A percentile compares a stretch with the other conserved stretches of the same genome.
Conservation (phyloP, 2,329 filamentous ascomycete species). For the Alternaria longipes region DNA sequence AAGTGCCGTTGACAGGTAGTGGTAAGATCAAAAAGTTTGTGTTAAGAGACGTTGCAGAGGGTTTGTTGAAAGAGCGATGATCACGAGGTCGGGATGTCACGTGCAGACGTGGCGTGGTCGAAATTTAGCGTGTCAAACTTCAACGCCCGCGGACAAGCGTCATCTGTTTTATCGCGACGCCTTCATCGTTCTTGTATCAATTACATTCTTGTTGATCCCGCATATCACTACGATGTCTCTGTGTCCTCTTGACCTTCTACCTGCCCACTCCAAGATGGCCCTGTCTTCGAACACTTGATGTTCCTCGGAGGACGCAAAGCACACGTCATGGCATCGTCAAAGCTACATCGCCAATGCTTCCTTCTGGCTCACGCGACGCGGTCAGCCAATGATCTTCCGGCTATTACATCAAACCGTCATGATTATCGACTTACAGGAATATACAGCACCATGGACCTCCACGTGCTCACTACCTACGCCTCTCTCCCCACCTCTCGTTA, state of each 20-base stretch:
- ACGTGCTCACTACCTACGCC: slow-evolving; percentile 15
- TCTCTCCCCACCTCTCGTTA: neutral
- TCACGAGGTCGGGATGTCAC: neutral
- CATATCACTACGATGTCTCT: neutral
- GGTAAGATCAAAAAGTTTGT: slow-evolving; percentile 58
- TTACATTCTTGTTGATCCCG: neutral
- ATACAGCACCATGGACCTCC: slow-evolving; percentile 13
- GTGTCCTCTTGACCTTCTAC: neutral
- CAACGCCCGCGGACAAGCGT: neutral
- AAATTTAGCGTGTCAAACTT: slow-evolving; percentile 1
- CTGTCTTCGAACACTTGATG: neutral
- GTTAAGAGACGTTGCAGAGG: slow-evolving; percentile 41
- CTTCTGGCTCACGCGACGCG: neutral
- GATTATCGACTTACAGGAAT: slow-evolving; percentile 14
- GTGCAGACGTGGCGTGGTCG: neutral
- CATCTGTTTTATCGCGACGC: neutral
- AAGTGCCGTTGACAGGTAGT: slow-evolving; percentile 55
- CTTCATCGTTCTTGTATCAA: neutral
- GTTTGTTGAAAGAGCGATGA: slow-evolving; percentile 25
- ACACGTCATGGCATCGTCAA: slow-evolving; percentile 22
- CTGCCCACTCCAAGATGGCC: too few relatives aligned
- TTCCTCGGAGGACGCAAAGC: slow-evolving; percentile 5
- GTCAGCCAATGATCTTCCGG: slow-evolving; percentile 13
- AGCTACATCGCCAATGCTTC: slow-evolving; percentile 7
- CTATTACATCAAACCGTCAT: slow-evolving; percentile 27